Conservation (phyloP, 192 early-diverging fungal genomes). For the Linnemannia zychae region DNA sequence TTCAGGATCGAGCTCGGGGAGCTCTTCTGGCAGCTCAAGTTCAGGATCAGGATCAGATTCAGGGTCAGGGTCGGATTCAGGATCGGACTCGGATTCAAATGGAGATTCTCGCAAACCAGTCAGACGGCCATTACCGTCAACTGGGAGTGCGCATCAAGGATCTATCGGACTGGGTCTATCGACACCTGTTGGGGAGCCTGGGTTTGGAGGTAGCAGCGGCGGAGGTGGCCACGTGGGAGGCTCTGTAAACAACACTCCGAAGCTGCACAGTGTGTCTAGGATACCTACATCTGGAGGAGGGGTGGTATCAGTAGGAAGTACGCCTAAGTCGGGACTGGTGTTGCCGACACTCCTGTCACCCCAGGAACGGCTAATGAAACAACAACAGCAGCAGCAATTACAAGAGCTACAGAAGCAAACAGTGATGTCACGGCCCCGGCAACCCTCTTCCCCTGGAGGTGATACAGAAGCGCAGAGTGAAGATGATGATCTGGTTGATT, state of each 20-base stretch:
- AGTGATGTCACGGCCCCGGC: not conserved
- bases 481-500: conserved; percentile 40
- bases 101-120: not conserved
- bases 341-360: conserved; percentile 32
- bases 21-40: conserved; percentile 32
- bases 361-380: conserved; percentile 28
- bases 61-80: conserved; percentile 37
- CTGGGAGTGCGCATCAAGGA: not conserved
- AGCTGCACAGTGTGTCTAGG: conserved; percentile 4
- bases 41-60: conserved; percentile 49
- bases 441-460: conserved; percentile 14
- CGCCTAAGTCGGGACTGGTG: conserved; percentile 30
- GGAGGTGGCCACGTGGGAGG: not conserved
- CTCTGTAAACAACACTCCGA: conserved; percentile 19
- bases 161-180: conserved; percentile 44
- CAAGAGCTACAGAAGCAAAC: conserved; percentile 18
- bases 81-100: conserved; percentile 31
- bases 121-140: not conserved
- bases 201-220: not conserved
- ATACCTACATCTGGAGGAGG: conserved; percentile 14
- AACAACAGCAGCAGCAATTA: conserved; percentile 21
- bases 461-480: conserved; percentile 24
- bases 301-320: conserved; percentile 19
- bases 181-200: conserved; percentile 26
- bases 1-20: conserved; percentile 47